Percentiles rank a stretch among this genome's conserved stretches.
These are phyloP conservation scores for Pezicula carpinea DNA, from an alignment of 2,329 filamentous ascomycete species.

Conservation along the genomic window DNA sequence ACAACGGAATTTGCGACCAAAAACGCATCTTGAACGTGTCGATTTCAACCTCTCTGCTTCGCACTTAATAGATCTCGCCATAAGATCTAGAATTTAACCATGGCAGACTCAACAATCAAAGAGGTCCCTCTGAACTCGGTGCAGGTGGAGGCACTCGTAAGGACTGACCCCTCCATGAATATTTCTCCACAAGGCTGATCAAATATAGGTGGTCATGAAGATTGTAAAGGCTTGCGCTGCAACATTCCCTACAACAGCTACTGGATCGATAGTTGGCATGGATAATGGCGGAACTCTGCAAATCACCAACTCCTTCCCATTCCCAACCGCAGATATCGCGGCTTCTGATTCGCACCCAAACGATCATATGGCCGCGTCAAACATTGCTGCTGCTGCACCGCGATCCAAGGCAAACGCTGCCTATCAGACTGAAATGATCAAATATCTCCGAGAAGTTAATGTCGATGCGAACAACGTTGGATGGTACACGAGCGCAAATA, in stretches of 20 bases:
- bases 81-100: conserved; percentile 31
- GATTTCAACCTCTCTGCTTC: neutral
- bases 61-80: neutral
- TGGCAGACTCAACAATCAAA: conserved; percentile 53
- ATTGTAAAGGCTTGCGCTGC: conserved; percentile 93
- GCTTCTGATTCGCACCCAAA: conserved; percentile 68
- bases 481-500: conserved; percentile 97
- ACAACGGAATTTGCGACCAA: neutral
- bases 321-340: conserved; percentile 75
- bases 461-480: conserved; percentile 97
- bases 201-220: conserved; percentile 82
- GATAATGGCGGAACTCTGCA: conserved; percentile 77
- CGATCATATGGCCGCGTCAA: conserved; percentile 58
- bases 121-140: conserved; percentile 77
- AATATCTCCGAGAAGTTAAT: conserved; percentile 93
- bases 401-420: conserved; percentile 82
- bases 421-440: conserved; percentile 97
- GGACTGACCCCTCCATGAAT: conserved; percentile 34
- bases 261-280: conserved; percentile 90
- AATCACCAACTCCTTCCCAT: conserved; percentile 92
- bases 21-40: too few relatives aligned
- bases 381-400: conserved; percentile 79
- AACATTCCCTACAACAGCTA: conserved; percentile 82
- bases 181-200: conserved; percentile 15
- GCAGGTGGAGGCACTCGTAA: conserved; percentile 90